phyloP scores from a whole-genome alignment of 2,329 filamentous ascomycete genomes.

The Xylaria arbuscula region DNA sequence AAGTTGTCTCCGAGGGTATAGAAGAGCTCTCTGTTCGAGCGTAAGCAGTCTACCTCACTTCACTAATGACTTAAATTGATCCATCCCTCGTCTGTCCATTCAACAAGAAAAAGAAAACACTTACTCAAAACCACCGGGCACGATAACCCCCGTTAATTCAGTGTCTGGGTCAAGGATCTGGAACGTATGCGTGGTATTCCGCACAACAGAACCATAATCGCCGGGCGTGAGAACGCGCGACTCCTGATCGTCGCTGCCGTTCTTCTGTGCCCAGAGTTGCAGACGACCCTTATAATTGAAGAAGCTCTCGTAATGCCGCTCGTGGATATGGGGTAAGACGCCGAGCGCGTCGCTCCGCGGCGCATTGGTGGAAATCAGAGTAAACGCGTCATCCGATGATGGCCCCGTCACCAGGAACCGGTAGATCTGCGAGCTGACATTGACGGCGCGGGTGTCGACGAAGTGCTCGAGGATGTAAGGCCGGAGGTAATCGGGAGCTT shows the following conservation, averaged over 20 bases:
- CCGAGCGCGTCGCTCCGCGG: neutral
- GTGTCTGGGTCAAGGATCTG: neutral
- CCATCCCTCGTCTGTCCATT: neutral
- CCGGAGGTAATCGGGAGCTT: neutral
- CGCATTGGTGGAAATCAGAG: neutral
- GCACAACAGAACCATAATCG: neutral
- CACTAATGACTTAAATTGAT: too few relatives aligned
- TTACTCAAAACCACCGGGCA: neutral
- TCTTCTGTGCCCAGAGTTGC: neutral
- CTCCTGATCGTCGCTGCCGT: neutral
- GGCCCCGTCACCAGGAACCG: neutral
- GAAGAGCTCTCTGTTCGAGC: neutral
- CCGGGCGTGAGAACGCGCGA: neutral
- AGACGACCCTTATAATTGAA: neutral
- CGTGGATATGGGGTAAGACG: neutral
- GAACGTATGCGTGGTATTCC: neutral
- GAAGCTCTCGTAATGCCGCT: neutral
- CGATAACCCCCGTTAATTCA: neutral
- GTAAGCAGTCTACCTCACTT: neutral
- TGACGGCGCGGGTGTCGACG: neutral
- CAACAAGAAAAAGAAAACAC: neutral
- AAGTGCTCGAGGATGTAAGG: neutral
- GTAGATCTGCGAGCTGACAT: neutral
- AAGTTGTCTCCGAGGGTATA: neutral
- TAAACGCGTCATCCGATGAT: neutral